phyloP scores from a whole-genome alignment of 202 grass and related monocot species.

The Carex sylvatica region DNA sequence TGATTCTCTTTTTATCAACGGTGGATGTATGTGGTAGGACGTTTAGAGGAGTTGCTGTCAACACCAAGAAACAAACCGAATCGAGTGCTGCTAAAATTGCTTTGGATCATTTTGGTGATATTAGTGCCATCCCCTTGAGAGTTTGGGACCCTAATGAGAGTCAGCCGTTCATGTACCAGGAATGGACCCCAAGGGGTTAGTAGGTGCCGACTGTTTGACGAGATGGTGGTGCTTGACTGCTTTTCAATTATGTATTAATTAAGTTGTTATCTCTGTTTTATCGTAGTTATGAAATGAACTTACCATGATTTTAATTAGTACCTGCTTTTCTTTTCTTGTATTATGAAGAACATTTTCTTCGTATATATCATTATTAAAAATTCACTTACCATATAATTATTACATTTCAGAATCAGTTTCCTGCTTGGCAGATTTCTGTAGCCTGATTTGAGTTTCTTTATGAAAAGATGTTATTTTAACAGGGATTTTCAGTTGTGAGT shows the following conservation, averaged over 20 bases:
- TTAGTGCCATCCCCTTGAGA: no score
- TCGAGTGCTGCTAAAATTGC: constrained; percentile 55
- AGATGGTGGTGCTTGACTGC: not conserved
- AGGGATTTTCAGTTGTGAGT: no score
- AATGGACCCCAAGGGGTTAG: not conserved
- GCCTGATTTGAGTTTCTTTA: no score
- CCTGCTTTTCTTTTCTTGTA: no score
- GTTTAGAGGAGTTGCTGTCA: constrained; percentile 50
- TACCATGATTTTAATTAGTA: not conserved
- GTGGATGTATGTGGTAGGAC: constrained; percentile 46
- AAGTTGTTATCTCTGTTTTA: not conserved
- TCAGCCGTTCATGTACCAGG: no score
- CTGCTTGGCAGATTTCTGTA: no score
- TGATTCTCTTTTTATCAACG: constrained; percentile 37
- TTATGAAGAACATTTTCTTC: no score
- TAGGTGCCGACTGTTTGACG: not conserved
- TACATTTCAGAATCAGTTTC: no score
- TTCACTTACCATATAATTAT: no score
- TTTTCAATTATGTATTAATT: not conserved
- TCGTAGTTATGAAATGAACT: not conserved
- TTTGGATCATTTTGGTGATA: constrained; percentile 42
- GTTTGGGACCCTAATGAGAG: no score
- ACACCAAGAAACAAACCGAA: constrained; percentile 69
- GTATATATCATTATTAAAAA: not conserved
- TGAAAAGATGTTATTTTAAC: no score